Evolutionary conservation across 306 rosid species (phyloP).

Genomic region (Parietaria judaica): DNA sequence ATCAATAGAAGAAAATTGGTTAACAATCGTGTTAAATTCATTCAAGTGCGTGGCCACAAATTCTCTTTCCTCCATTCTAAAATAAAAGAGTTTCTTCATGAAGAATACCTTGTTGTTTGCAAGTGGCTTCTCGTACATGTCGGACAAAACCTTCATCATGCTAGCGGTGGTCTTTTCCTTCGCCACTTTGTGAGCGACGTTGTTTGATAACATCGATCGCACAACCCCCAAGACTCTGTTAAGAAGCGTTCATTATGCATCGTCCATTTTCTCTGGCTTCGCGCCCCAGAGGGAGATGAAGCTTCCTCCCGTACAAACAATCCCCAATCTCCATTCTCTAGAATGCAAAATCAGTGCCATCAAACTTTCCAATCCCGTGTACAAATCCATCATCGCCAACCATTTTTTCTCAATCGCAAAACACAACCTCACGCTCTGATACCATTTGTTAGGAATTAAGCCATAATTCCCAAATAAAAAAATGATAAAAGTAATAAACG

Average conservation of each 20-base stretch:
- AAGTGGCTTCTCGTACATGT: too few species aligned
- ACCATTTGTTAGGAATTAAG: neutral
- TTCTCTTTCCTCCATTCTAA: neutral
- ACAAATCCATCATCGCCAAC: neutral
- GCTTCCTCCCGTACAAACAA: neutral
- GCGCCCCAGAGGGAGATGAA: neutral
- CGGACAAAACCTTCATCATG: too few species aligned
- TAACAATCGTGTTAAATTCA: neutral
- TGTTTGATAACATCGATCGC: neutral
- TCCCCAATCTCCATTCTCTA: neutral
- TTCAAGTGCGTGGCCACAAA: neutral
- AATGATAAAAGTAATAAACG: too few species aligned
- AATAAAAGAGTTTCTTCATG: neutral
- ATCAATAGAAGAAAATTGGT: neutral
- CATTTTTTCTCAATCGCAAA: neutral
- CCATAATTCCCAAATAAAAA: too few species aligned
- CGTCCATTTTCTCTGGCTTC: neutral
- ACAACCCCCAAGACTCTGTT: neutral
- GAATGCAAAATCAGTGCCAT: neutral
- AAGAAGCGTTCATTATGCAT: neutral
- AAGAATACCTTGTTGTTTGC: neutral
- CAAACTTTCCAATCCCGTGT: neutral
- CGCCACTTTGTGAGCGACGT: neutral
- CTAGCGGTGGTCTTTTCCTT: too few species aligned
- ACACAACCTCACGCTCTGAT: neutral